These are phyloP conservation scores for Massarina eburnea DNA, from an alignment of 2,329 filamentous ascomycete species.

Conservation along the genomic window DNA sequence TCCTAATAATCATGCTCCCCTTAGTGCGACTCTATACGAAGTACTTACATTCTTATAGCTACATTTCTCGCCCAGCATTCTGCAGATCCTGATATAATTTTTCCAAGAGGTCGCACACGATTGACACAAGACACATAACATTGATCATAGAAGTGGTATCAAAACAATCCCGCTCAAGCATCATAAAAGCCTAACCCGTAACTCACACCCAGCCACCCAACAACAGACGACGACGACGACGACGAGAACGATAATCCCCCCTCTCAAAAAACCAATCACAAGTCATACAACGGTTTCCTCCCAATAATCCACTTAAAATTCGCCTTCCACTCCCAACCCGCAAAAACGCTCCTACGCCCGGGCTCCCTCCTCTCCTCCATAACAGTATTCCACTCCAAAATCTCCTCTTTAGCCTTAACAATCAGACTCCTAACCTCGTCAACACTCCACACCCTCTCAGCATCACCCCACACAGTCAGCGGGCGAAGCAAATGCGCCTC, in stretches of 20 bases:
- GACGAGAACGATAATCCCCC: background rate
- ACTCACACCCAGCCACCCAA: no score
- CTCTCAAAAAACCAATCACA: background rate
- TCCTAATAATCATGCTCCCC: no score
- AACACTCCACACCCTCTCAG: constrained; percentile 26
- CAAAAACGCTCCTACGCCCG: constrained; percentile 20
- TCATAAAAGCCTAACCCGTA: background rate
- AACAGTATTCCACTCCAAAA: constrained; percentile 27
- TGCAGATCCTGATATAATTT: no score
- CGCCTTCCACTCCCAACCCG: constrained; percentile 35
- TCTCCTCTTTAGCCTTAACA: constrained; percentile 27
- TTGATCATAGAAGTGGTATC: background rate
- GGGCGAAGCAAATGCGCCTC: constrained; percentile 30
- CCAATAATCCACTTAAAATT: constrained; percentile 41
- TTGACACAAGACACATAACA: no score
- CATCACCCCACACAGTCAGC: constrained; percentile 33
- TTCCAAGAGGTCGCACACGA: no score
- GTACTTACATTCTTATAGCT: no score
- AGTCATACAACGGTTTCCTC: constrained; percentile 19
- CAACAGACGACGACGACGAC: no score
- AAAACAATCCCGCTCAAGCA: background rate
- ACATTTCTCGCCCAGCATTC: no score
- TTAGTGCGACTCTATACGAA: no score
- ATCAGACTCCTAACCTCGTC: constrained; percentile 29
- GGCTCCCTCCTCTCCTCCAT: constrained; percentile 27